Conservation (phyloP, 208 protist genomes). For the Crithidia mellificae region DNA sequence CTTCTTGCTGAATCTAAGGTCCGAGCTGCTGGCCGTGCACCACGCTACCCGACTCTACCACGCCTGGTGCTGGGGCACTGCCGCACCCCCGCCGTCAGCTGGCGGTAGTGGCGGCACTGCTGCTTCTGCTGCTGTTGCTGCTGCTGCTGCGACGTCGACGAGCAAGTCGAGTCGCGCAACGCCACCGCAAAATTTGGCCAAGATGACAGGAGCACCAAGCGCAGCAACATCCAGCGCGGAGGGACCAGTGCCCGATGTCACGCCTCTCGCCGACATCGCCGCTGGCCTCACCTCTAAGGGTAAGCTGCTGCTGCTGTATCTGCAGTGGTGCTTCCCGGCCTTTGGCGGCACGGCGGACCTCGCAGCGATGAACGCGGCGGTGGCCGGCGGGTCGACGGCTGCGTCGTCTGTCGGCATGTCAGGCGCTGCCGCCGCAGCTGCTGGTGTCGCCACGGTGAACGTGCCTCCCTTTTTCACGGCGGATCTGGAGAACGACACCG, state of each 20-base stretch:
- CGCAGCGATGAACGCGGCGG: too few relatives aligned
- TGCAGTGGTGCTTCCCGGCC: conserved; percentile 29
- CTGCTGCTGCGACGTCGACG: too few relatives aligned
- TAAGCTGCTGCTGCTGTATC: conserved; percentile 33
- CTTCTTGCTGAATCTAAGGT: conserved; percentile 26
- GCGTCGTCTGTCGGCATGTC: background rate
- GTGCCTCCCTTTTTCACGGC: conserved; percentile 20
- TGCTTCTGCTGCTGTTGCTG: too few relatives aligned
- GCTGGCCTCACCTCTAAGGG: conserved; percentile 24
- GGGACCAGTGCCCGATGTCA: background rate
- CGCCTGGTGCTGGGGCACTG: conserved; percentile 24
- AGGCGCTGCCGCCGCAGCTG: background rate
- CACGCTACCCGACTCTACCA: conserved; percentile 32
- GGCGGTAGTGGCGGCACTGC: background rate
- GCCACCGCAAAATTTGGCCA: background rate
- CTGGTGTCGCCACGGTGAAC: conserved; percentile 2
- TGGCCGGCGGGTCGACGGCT: background rate
- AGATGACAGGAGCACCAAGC: background rate
- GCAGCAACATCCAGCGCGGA: too few relatives aligned
- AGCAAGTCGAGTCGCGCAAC: background rate
- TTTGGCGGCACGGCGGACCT: background rate
- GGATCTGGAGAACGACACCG: conserved; percentile 16
- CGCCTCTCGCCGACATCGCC: conserved; percentile 3
- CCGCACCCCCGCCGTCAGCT: background rate
- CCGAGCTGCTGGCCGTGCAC: conserved; percentile 26